Evolutionary conservation across 768 basidiomycete genomes (phyloP).

Genomic region (Crassisporium funariophilum): DNA sequence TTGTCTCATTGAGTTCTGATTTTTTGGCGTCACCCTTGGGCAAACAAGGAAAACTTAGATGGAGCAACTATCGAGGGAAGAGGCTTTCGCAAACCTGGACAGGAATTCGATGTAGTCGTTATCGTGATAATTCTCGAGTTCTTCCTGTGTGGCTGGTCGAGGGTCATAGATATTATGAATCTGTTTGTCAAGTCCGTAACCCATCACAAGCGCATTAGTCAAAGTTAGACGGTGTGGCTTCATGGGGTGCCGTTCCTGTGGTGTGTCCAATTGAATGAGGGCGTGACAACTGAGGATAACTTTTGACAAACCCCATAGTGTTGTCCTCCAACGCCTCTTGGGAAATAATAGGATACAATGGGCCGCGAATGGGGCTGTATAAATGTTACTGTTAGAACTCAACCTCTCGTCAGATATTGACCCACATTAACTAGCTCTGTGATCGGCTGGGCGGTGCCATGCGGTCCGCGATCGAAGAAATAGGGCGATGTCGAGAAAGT

Average conservation of each 20-base stretch:
- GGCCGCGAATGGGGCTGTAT: slow-evolving; percentile 73
- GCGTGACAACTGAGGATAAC: neutral
- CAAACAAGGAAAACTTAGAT: neutral
- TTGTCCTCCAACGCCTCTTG: slow-evolving; percentile 90
- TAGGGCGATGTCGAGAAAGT: slow-evolving; percentile 75
- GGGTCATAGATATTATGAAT: slow-evolving; percentile 93
- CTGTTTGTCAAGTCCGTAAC: slow-evolving; percentile 94
- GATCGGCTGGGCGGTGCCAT: slow-evolving; percentile 77
- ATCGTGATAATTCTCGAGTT: slow-evolving; percentile 91
- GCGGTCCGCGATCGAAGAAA: slow-evolving; percentile 72
- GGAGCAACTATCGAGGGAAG: no score
- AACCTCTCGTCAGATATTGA: slow-evolving; percentile 31
- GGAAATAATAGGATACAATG: slow-evolving; percentile 95
- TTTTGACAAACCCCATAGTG: slow-evolving; percentile 93
- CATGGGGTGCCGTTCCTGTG: slow-evolving; percentile 97
- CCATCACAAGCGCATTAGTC: slow-evolving; percentile 94
- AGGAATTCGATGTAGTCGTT: slow-evolving; percentile 95
- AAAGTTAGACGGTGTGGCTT: slow-evolving; percentile 95
- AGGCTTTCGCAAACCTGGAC: slow-evolving; percentile 59
- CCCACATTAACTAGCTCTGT: slow-evolving; percentile 78
- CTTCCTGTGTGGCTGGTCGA: slow-evolving; percentile 83
- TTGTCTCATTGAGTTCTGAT: slow-evolving; percentile 70
- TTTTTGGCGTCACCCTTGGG: slow-evolving; percentile 77
- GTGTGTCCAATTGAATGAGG: neutral
- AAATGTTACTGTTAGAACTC: neutral